These are phyloP conservation scores for Globisporangium okanoganense DNA, from an alignment of 352 stramenopile species.

Conservation along the genomic window DNA sequence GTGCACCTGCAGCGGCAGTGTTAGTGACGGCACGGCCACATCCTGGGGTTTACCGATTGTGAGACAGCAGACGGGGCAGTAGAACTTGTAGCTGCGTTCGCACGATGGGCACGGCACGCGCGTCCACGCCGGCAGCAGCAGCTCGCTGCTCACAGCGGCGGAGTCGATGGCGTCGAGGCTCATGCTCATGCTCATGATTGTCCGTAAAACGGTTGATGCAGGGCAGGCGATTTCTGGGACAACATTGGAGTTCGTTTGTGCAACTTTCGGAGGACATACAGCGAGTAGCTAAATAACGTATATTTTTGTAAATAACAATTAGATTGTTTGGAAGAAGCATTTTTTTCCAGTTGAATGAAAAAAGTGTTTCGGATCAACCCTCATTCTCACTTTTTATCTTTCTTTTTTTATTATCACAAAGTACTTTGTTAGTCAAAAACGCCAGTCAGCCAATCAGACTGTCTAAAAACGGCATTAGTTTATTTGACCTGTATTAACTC, in stretches of 20 bases:
- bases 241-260: neutral
- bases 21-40: constrained; percentile 46
- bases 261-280: neutral
- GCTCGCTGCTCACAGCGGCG: constrained; percentile 5
- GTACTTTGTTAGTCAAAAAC: too few species aligned
- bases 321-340: too few species aligned
- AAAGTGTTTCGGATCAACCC: too few species aligned
- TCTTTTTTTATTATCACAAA: too few species aligned
- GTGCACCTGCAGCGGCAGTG: constrained; percentile 71
- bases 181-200: neutral
- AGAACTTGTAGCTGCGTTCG: constrained; percentile 85
- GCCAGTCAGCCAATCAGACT: too few species aligned
- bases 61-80: constrained; percentile 72
- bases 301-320: too few species aligned
- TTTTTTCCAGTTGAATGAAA: too few species aligned
- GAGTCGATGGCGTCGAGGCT: neutral
- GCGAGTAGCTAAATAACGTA: too few species aligned
- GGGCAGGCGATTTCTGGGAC: neutral
- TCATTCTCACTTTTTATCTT: too few species aligned
- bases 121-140: constrained; percentile 31
- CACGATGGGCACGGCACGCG: constrained; percentile 58
- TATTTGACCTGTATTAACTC: too few species aligned
- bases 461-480: too few species aligned
- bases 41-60: constrained; percentile 49
- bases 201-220: neutral